Conservation (phyloP, 2,329 filamentous ascomycete genomes). For the Ilyonectria destructans region DNA sequence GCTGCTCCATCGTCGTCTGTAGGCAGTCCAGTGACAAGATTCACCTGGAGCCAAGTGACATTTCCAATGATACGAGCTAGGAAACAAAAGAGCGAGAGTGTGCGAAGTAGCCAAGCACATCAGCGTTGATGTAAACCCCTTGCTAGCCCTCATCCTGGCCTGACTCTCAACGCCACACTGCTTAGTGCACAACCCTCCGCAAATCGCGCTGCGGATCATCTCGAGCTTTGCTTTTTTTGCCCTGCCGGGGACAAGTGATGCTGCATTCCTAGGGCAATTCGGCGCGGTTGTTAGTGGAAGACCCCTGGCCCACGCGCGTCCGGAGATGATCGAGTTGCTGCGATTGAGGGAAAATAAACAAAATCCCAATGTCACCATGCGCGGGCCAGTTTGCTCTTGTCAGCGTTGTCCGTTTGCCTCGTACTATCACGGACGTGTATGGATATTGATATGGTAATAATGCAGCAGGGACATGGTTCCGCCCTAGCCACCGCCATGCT, state of each 20-base stretch:
- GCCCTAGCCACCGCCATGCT: too few species aligned
- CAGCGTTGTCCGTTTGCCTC: too few species aligned
- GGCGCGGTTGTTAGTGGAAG: constrained; percentile 8
- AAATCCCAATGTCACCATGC: background rate
- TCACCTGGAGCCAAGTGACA: too few species aligned
- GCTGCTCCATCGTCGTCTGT: background rate
- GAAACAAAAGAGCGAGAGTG: too few species aligned
- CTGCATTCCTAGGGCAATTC: background rate
- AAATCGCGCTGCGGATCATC: constrained; percentile 17
- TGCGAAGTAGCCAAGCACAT: background rate
- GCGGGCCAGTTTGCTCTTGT: background rate
- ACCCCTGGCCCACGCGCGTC: constrained; percentile 8
- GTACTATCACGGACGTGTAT: background rate
- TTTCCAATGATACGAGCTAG: background rate
- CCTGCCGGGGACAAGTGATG: constrained; percentile 5
- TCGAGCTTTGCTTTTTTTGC: constrained; percentile 7
- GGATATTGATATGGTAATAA: background rate
- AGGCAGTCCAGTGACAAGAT: too few species aligned
- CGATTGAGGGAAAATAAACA: background rate
- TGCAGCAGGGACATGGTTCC: background rate
- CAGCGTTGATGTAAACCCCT: background rate
- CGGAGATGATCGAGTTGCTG: background rate
- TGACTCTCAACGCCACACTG: background rate
- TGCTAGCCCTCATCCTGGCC: background rate
- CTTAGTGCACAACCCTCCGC: constrained; percentile 5